Conservation (phyloP, 1,284 basidiomycete genomes). For the Sparassis latifolia region DNA sequence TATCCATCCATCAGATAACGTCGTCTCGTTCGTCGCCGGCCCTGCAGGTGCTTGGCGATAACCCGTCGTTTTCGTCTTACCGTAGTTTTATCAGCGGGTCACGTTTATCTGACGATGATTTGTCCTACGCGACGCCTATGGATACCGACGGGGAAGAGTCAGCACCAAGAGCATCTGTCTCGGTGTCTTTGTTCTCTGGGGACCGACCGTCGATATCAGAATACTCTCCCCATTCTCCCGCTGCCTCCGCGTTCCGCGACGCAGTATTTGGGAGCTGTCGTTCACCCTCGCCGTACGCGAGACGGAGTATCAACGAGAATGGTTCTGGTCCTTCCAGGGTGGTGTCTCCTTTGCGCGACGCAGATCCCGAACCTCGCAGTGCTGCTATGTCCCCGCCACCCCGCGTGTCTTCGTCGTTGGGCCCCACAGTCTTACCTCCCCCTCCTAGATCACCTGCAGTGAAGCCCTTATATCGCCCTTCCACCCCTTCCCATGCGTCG, state of each 20-base stretch:
- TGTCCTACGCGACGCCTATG: conserved; percentile 24
- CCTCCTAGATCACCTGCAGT: conserved; percentile 48
- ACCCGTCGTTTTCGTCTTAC: conserved; percentile 18
- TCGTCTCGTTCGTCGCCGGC: conserved; percentile 11
- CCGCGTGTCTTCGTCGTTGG: conserved; percentile 39
- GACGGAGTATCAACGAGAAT: conserved; percentile 22
- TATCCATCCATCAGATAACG: conserved; percentile 12
- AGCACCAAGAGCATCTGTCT: conserved; percentile 23
- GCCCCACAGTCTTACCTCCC: conserved; percentile 35
- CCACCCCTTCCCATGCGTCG: conserved; percentile 19
- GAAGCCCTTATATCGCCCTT: conserved; percentile 24
- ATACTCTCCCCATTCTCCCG: conserved; percentile 55
- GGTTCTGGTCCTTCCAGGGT: conserved; percentile 19
- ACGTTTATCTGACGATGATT: conserved; percentile 25
- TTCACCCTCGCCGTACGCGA: conserved; percentile 28
- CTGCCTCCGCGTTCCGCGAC: conserved; percentile 66
- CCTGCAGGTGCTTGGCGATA: conserved; percentile 6
- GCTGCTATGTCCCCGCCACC: conserved; percentile 47
- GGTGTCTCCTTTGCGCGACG: conserved; percentile 7
- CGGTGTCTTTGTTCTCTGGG: conserved; percentile 30
- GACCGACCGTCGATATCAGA: conserved; percentile 38
- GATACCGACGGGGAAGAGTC: conserved; percentile 32
- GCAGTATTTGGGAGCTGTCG: conserved; percentile 33
- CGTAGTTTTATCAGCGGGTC: conserved; percentile 21
- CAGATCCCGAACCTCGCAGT: conserved; percentile 26